Conservation (phyloP, 2,329 filamentous ascomycete species). For the Proliferodiscus dingleyae region DNA sequence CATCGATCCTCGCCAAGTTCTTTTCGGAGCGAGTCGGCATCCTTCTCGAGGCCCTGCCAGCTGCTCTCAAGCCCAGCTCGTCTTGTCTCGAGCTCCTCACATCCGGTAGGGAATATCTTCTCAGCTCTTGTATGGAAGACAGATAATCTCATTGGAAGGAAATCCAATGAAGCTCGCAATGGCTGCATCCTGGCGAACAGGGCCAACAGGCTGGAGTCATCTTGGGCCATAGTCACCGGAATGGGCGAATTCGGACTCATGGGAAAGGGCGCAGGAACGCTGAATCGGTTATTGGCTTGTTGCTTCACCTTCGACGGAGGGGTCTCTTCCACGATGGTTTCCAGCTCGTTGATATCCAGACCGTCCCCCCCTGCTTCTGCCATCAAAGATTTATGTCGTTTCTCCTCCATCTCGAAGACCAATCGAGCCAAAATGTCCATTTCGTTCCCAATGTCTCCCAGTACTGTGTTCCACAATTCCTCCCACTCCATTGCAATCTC, state of each 20-base stretch:
- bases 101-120: conserved; percentile 79
- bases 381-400: conserved; percentile 73
- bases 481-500: conserved; percentile 99
- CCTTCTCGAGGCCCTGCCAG: conserved; percentile 83
- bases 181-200: conserved; percentile 96
- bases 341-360: conserved; percentile 78
- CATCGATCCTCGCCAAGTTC: conserved; percentile 94
- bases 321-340: conserved; percentile 88
- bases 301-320: conserved; percentile 52
- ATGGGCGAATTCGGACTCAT: conserved; percentile 57
- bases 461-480: conserved; percentile 88
- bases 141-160: conserved; percentile 88
- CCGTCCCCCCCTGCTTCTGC: conserved; percentile 57
- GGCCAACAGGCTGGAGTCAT: conserved; percentile 83
- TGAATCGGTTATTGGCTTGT: conserved; percentile 60
- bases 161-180: conserved; percentile 85
- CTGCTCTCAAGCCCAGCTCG: conserved; percentile 71
- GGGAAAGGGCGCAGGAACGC: conserved; percentile 59
- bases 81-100: conserved; percentile 77
- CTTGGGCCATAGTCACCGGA: conserved; percentile 56
- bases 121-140: conserved; percentile 78
- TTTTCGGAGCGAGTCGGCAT: conserved; percentile 82
- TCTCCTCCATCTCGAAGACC: conserved; percentile 97
- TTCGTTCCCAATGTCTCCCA: conserved; percentile 90
- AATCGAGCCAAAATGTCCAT: conserved; percentile 73